These are phyloP conservation scores for Cordyceps javanica DNA, from an alignment of 2,329 filamentous ascomycete species.

Conservation along the genomic window DNA sequence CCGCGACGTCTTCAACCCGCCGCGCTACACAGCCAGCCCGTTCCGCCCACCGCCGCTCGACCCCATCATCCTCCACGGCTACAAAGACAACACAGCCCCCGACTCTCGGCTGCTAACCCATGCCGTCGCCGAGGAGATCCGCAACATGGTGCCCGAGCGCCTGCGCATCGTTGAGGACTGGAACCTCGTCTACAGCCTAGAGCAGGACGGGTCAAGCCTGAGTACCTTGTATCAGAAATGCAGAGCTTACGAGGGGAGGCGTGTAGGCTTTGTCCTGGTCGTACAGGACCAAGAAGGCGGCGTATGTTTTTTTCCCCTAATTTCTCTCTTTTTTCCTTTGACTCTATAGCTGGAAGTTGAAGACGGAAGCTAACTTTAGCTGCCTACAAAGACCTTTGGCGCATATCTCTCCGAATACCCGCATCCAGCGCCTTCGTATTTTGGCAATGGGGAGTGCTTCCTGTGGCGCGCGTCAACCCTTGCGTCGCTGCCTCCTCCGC, in stretches of 20 bases:
- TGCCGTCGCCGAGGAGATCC: slow-evolving; percentile 84
- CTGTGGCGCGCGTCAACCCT: slow-evolving; percentile 57
- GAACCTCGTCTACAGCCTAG: slow-evolving; percentile 80
- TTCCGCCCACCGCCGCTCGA: slow-evolving; percentile 87
- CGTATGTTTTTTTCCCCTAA: slow-evolving; percentile 40
- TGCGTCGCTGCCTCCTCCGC: slow-evolving; percentile 45
- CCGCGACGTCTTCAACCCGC: slow-evolving; percentile 49
- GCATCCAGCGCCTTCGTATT: slow-evolving; percentile 76
- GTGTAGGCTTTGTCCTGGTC: slow-evolving; percentile 86
- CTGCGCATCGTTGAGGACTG: slow-evolving; percentile 84
- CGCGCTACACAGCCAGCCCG: slow-evolving; percentile 59
- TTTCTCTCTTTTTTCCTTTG: background rate
- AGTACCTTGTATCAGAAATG: slow-evolving; percentile 80
- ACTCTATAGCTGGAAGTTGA: background rate
- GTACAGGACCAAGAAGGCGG: slow-evolving; percentile 71
- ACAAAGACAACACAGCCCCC: slow-evolving; percentile 50
- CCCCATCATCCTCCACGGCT: slow-evolving; percentile 66
- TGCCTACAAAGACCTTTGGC: slow-evolving; percentile 62
- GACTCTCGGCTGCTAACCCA: slow-evolving; percentile 62
- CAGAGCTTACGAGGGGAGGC: slow-evolving; percentile 56
- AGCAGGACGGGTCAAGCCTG: slow-evolving; percentile 84
- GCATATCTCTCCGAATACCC: slow-evolving; percentile 90
- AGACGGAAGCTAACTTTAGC: background rate
- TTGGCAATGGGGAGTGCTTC: slow-evolving; percentile 92
- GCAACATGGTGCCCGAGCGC: slow-evolving; percentile 78